These are phyloP conservation scores for Stylosanthes scabra DNA, from an alignment of 331 rosid genomes.

Conservation along the genomic window DNA sequence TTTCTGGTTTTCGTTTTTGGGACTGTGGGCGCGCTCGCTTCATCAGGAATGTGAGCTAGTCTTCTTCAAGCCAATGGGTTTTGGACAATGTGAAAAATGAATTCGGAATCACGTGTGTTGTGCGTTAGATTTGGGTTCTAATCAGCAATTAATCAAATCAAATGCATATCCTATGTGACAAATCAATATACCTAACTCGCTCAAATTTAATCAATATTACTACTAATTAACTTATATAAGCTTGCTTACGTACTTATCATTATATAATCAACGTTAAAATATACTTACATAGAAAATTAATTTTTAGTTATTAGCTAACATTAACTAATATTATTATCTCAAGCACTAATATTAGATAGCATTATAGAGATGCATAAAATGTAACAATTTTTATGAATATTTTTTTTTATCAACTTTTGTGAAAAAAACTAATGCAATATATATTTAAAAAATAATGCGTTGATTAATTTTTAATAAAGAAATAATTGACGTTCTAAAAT, in stretches of 20 bases:
- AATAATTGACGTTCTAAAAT: too few species aligned
- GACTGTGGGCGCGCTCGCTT: conserved; percentile 92
- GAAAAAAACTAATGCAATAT: too few species aligned
- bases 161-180: not conserved
- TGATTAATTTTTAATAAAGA: too few species aligned
- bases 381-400: too few species aligned
- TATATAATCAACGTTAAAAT: too few species aligned
- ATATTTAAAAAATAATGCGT: too few species aligned
- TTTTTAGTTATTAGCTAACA: too few species aligned
- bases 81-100: conserved; percentile 24
- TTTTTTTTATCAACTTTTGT: too few species aligned
- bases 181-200: not conserved
- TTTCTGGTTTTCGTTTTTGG: conserved; percentile 63
- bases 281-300: too few species aligned
- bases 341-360: too few species aligned
- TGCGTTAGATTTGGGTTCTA: conserved; percentile 6
- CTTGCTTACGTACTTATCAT: not conserved
- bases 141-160: not conserved
- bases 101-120: not conserved
- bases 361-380: too few species aligned
- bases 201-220: not conserved
- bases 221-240: not conserved
- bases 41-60: conserved; percentile 13
- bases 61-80: conserved; percentile 73
- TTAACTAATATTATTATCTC: too few species aligned